phyloP scores from a whole-genome alignment of 1,284 basidiomycete species.

The Kwoniella shivajii region DNA sequence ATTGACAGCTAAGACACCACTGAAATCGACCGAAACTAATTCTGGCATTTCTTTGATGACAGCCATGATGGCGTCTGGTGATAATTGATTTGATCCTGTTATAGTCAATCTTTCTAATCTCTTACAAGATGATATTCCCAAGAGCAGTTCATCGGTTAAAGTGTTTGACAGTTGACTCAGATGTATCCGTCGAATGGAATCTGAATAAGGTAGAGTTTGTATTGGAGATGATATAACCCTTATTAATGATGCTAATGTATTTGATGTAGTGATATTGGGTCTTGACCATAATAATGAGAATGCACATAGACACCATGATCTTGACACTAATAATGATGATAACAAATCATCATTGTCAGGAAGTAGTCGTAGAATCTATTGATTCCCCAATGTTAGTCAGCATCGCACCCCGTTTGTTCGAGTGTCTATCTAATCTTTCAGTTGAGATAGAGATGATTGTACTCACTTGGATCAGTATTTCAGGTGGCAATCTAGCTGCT shows the following conservation, averaged over 20 bases:
- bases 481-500: slow-evolving; percentile 69
- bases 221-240: slow-evolving; percentile 53
- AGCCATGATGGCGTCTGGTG: slow-evolving; percentile 66
- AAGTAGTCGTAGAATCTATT: slow-evolving; percentile 82
- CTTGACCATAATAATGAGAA: slow-evolving; percentile 96
- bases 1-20: slow-evolving; percentile 68
- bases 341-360: slow-evolving; percentile 73
- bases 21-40: slow-evolving; percentile 87
- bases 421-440: not conserved
- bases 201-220: slow-evolving; percentile 78
- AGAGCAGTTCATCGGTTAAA: slow-evolving; percentile 77
- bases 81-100: slow-evolving; percentile 75
- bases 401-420: no score
- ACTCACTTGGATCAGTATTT: slow-evolving; percentile 66
- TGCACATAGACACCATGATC: slow-evolving; percentile 92
- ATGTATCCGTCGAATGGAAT: slow-evolving; percentile 88
- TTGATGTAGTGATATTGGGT: slow-evolving; percentile 70
- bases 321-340: slow-evolving; percentile 76
- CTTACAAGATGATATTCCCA: slow-evolving; percentile 72
- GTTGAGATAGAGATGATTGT: not conserved
- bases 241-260: slow-evolving; percentile 43
- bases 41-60: slow-evolving; percentile 73
- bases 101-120: slow-evolving; percentile 90
- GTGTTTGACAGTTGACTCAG: slow-evolving; percentile 73
- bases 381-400: not conserved